Conservation (phyloP, 2,329 filamentous ascomycete species). For the Plectosphaerella plurivora region DNA sequence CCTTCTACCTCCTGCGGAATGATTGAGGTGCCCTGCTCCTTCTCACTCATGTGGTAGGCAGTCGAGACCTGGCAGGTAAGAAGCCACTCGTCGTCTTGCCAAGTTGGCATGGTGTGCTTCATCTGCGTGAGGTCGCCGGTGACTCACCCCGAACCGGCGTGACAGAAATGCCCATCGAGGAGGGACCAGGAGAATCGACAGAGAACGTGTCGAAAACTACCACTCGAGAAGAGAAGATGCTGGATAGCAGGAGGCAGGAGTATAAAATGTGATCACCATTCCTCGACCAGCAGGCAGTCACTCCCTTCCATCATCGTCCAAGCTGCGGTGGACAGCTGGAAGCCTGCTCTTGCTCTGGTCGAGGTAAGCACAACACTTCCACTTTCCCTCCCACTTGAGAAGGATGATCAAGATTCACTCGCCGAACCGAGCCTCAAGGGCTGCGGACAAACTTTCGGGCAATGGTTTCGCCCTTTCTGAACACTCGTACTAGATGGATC, state of each 20-base stretch:
- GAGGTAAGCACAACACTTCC: not conserved
- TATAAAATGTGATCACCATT: not conserved
- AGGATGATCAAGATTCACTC: conserved; percentile 7
- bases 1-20: too few relatives aligned
- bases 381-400: not conserved
- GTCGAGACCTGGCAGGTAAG: not conserved
- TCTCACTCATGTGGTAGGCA: not conserved
- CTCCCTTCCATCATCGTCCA: not conserved
- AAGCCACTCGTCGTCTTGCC: not conserved
- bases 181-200: not conserved
- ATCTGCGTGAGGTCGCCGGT: not conserved
- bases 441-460: not conserved
- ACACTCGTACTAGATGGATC: not conserved
- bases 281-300: not conserved
- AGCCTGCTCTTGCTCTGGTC: not conserved
- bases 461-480: conserved; percentile 7
- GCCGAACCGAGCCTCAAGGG: conserved; percentile 2
- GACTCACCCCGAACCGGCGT: not conserved
- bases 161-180: not conserved
- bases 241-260: not conserved
- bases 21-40: not conserved
- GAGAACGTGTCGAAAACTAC: not conserved
- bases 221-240: not conserved
- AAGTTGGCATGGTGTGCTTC: not conserved
- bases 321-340: not conserved